Evolutionary conservation across 2,329 filamentous ascomycete species (phyloP).

Genomic region (Pseudomassariella vexata): DNA sequence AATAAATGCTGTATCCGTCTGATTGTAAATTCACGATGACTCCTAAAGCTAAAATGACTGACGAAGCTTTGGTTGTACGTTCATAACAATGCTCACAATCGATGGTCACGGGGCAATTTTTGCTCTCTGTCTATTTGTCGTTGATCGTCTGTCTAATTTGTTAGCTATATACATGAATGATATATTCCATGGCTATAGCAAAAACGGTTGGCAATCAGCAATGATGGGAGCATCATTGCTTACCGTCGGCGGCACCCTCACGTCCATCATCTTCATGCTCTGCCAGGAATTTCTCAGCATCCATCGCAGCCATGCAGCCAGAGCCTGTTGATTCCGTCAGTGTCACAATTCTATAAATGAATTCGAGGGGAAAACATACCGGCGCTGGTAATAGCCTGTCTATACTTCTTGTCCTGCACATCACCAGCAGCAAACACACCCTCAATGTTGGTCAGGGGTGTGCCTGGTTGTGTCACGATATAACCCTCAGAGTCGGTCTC

Average conservation of each 20-base stretch:
- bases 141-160: no score
- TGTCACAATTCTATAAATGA: constrained; percentile 11
- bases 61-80: no score
- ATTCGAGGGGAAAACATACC: constrained; percentile 51
- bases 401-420: constrained; percentile 97
- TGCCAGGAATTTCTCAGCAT: constrained; percentile 88
- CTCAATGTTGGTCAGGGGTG: constrained; percentile 78
- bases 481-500: constrained; percentile 88
- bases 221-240: constrained; percentile 19
- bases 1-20: no score
- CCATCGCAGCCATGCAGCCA: constrained; percentile 90
- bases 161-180: no score
- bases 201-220: no score
- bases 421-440: constrained; percentile 96
- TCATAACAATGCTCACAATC: no score
- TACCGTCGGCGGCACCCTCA: constrained; percentile 25
- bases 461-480: constrained; percentile 82
- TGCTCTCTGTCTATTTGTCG: no score
- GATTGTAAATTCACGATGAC: no score
- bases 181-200: no score
- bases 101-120: no score
- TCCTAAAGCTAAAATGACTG: no score
- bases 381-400: constrained; percentile 96
- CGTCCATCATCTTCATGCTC: constrained; percentile 58
- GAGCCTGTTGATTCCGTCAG: constrained; percentile 51